phyloP scores from a whole-genome alignment of 1,139 yeast genomes.

The Blastobotrys elegans region DNA sequence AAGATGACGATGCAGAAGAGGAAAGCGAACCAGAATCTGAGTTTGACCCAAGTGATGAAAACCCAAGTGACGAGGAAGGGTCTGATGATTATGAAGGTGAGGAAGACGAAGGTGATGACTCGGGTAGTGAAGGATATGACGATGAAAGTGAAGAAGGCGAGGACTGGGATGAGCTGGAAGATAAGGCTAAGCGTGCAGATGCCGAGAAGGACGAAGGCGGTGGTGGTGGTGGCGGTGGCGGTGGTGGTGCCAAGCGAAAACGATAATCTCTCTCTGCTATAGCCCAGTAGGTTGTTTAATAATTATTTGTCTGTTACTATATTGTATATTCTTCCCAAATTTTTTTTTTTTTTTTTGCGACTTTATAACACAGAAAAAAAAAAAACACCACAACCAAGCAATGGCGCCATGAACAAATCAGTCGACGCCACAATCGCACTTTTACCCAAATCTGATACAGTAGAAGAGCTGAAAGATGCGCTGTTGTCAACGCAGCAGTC shows the following conservation, averaged over 20 bases:
- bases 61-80: constrained; percentile 29
- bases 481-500: not conserved
- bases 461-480: not conserved
- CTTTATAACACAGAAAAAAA: no score
- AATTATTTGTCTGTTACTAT: not conserved
- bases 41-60: constrained; percentile 33
- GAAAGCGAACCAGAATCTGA: constrained; percentile 41
- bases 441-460: not conserved
- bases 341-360: not conserved
- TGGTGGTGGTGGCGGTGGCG: constrained; percentile 1
- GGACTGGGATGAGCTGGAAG: constrained; percentile 38
- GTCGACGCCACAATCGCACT: not conserved
- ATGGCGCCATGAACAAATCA: not conserved
- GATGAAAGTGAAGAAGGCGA: constrained; percentile 34
- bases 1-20: constrained; percentile 45
- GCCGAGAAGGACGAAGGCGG: constrained; percentile 18
- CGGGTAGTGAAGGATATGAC: constrained; percentile 21
- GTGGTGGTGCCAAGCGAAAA: constrained; percentile 17
- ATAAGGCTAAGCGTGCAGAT: constrained; percentile 33
- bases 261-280: constrained; percentile 11
- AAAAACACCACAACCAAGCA: not conserved
- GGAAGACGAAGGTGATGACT: constrained; percentile 29
- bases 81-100: constrained; percentile 32
- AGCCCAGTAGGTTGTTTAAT: not conserved
- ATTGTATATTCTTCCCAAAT: not conserved